phyloP scores from a whole-genome alignment of 805 yeast species.

The Lachancea thermotolerans region DNA sequence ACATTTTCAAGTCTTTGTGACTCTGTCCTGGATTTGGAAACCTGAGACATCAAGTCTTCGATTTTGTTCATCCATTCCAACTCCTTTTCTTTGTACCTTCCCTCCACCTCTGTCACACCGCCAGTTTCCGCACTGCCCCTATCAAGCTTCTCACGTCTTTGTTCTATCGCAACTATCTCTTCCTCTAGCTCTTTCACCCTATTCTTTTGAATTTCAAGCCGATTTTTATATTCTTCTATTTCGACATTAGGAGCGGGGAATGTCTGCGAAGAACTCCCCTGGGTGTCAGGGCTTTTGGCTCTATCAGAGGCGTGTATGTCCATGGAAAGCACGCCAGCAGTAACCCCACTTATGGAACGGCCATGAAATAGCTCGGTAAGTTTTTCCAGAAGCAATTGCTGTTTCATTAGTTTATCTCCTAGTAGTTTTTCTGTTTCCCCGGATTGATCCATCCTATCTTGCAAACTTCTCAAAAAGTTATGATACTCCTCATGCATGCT shows the following conservation, averaged over 20 bases:
- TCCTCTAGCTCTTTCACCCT: too few species aligned
- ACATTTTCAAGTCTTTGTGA: conserved; percentile 6
- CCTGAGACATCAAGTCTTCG: not conserved
- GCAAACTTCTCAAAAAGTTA: conserved; percentile 22
- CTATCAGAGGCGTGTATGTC: not conserved
- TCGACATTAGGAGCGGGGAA: too few species aligned
- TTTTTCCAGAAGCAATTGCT: conserved; percentile 13
- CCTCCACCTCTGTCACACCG: not conserved
- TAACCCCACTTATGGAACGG: not conserved
- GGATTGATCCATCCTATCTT: conserved; percentile 17
- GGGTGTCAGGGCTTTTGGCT: too few species aligned
- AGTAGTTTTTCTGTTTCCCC: conserved; percentile 14
- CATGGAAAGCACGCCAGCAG: not conserved
- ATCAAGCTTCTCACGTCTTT: too few species aligned
- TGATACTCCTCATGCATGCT: conserved; percentile 27
- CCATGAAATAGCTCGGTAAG: not conserved
- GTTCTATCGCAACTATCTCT: too few species aligned
- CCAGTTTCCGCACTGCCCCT: too few species aligned
- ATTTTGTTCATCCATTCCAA: conserved; percentile 1
- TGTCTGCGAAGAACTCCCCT: too few species aligned
- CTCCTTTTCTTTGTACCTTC: not conserved
- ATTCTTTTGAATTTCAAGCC: too few species aligned
- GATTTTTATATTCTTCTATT: too few species aligned
- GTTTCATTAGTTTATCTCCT: conserved; percentile 19
- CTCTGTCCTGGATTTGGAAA: conserved; percentile 1